Conservation (phyloP, 2,329 filamentous ascomycete genomes). For the Microcyclosporella mali region DNA sequence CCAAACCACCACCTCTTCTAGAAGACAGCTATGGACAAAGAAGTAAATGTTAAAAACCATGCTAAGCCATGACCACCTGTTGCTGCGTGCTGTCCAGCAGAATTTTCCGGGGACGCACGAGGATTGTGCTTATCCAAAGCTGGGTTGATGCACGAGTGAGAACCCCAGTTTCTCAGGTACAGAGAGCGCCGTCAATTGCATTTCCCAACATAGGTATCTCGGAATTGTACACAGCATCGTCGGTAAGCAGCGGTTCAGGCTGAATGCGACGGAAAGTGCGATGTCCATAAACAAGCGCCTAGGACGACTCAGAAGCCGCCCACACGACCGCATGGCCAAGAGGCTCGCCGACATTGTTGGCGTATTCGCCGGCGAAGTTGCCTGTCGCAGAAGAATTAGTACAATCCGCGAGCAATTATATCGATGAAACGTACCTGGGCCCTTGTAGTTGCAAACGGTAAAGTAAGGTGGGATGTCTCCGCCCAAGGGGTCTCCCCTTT, state of each 20-base stretch:
- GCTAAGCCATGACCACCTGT: neutral
- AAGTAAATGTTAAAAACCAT: conserved; percentile 3
- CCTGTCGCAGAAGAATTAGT: conserved; percentile 33
- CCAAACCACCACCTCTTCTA: neutral
- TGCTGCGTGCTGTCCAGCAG: conserved; percentile 7
- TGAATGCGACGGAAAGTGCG: neutral
- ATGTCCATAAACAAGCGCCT: no score
- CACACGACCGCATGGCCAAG: conserved; percentile 33
- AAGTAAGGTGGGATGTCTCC: conserved; percentile 51
- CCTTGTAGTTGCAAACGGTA: conserved; percentile 84
- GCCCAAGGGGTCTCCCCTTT: conserved; percentile 44
- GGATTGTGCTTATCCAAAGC: no score
- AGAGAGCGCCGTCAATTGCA: no score
- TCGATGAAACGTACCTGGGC: conserved; percentile 53
- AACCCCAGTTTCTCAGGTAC: conserved; percentile 1
- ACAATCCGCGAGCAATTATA: neutral
- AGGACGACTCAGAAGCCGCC: no score
- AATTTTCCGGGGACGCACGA: neutral
- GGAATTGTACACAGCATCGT: neutral
- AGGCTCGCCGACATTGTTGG: conserved; percentile 45
- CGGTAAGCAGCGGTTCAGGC: conserved; percentile 1
- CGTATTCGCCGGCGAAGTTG: conserved; percentile 52
- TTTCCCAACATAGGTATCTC: no score
- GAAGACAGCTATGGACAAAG: conserved; percentile 5
- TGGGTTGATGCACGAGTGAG: neutral